Conservation (phyloP, 148 eudicot species). For the Polygonum aviculare region DNA sequence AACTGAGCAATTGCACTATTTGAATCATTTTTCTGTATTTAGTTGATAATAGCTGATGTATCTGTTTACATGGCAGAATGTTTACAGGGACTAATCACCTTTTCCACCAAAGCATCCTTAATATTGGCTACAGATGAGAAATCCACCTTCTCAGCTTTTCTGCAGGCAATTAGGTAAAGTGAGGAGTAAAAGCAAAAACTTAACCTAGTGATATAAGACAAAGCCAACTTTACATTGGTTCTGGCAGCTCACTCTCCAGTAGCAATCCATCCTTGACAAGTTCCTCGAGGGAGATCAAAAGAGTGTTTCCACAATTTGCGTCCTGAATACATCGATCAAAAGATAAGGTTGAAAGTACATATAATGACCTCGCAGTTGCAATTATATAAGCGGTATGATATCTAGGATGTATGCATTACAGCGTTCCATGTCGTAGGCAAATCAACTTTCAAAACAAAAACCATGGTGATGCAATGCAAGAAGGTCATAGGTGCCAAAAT, state of each 20-base stretch:
- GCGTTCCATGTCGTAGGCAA: not conserved
- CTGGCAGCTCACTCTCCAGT: conserved; percentile 69
- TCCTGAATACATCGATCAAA: conserved; percentile 34
- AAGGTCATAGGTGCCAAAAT: not conserved
- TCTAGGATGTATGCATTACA: not conserved
- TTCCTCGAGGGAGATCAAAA: conserved; percentile 91
- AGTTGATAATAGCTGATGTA: not conserved
- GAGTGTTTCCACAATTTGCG: conserved; percentile 97
- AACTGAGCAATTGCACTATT: not conserved
- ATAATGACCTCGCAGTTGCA: not conserved
- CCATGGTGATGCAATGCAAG: not conserved
- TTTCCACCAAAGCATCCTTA: conserved; percentile 78
- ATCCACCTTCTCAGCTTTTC: conserved; percentile 62
- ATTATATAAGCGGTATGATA: not conserved
- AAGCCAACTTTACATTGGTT: conserved; percentile 56
- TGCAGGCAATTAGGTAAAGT: not conserved
- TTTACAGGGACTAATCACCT: conserved; percentile 32
- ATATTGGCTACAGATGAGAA: conserved; percentile 54
- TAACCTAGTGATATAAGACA: not conserved
- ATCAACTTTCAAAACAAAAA: not conserved
- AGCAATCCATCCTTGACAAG: conserved; percentile 91
- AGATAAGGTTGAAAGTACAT: not conserved
- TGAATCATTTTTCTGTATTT: not conserved
- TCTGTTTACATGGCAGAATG: not conserved
- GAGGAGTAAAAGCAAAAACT: not conserved